These are phyloP conservation scores for Juglanconis oblonga DNA, from an alignment of 2,329 filamentous ascomycete species.

Conservation along the genomic window DNA sequence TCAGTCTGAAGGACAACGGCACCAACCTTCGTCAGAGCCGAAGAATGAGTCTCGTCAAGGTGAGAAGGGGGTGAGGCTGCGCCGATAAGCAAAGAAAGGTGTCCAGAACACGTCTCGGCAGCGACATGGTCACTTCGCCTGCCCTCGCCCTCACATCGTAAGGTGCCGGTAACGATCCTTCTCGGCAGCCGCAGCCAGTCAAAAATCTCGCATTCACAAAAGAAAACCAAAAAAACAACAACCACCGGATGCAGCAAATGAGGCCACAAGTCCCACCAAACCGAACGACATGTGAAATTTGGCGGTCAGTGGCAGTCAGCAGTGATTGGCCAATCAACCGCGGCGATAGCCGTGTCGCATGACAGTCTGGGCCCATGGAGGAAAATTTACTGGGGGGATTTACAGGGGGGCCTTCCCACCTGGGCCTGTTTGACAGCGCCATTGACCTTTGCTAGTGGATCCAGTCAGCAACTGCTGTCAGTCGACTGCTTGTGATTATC, in stretches of 20 bases:
- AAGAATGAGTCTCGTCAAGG: too few species aligned
- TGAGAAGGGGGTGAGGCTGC: too few species aligned
- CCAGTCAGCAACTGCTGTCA: constrained; percentile 3
- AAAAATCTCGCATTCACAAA: neutral
- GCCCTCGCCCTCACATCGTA: neutral
- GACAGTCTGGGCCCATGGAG: constrained; percentile 13
- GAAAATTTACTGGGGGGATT: constrained; percentile 1
- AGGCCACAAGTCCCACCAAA: constrained; percentile 15
- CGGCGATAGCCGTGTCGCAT: constrained; percentile 19
- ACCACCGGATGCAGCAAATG: neutral
- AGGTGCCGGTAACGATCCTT: neutral
- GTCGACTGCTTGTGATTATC: constrained; percentile 12
- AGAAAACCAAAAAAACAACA: neutral
- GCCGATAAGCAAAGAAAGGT: too few species aligned
- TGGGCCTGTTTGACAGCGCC: neutral
- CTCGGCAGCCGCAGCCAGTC: neutral
- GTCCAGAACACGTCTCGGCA: neutral
- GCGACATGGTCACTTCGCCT: neutral
- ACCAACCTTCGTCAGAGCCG: too few species aligned
- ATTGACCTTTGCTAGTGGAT: neutral
- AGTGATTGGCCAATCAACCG: constrained; percentile 19
- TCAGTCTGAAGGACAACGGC: too few species aligned
- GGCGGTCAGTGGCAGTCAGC: constrained; percentile 9
- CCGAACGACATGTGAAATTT: constrained; percentile 18
- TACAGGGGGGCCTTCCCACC: neutral